Percentiles rank a stretch among this genome's conserved stretches.
Evolutionary conservation across 352 stramenopile genomes (phyloP).

Genomic region (Globisporangium nodosum): DNA sequence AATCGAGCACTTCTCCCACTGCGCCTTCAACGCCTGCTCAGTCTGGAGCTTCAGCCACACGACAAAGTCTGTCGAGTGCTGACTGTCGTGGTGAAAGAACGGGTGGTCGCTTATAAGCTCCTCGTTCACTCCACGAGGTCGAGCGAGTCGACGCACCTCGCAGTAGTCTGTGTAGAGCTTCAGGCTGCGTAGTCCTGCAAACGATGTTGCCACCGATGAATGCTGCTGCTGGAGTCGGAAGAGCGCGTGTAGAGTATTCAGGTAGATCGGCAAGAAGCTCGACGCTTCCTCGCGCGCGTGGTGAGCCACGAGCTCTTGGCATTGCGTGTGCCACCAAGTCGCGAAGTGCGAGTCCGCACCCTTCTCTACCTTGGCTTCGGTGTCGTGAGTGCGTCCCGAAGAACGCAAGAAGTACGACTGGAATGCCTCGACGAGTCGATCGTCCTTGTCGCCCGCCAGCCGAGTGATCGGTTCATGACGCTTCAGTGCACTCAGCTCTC

Average conservation of each 20-base stretch:
- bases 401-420: conserved; percentile 24
- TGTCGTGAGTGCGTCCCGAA: neutral
- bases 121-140: neutral
- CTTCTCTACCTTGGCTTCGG: conserved; percentile 14
- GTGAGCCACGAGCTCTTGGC: conserved; percentile 27
- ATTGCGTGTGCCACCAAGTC: conserved; percentile 9
- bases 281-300: conserved; percentile 24
- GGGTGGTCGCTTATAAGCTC: neutral
- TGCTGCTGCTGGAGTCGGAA: conserved; percentile 43
- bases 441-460: conserved; percentile 12
- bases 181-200: conserved; percentile 36
- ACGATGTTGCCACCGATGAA: conserved; percentile 16
- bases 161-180: conserved; percentile 28
- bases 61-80: conserved; percentile 15
- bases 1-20: conserved; percentile 29
- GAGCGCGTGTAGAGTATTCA: conserved; percentile 52
- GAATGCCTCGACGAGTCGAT: conserved; percentile 25
- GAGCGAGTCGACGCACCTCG: neutral
- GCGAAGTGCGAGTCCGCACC: neutral
- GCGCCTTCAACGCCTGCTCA: conserved; percentile 30
- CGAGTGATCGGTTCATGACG: neutral
- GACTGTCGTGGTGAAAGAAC: neutral
- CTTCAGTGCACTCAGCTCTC: conserved; percentile 16
- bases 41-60: conserved; percentile 38
- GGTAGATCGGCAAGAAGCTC: conserved; percentile 29